Base-by-base conservation (phyloP, 306 rosid genomes). In the Vigna nakashimae region DNA sequence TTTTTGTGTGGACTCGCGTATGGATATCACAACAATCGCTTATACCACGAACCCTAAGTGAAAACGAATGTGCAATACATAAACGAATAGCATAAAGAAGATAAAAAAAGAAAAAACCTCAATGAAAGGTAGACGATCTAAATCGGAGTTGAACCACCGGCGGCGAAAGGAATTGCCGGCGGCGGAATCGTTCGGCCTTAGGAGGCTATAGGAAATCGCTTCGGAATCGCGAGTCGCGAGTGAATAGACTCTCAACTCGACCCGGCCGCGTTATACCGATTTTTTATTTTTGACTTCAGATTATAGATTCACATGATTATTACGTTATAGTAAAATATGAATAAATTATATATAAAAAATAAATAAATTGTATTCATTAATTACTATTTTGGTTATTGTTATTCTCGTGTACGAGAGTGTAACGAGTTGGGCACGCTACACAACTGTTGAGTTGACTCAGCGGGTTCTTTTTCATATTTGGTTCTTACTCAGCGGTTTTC, bases 211-310 rank as follows among this genome's bases (percentile, higher is more conserved):
- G 36, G 82, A 80, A 81, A 82, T 82, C 82, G 84, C 48, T 73
- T 59, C 52, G 82, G 91, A 88, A 86, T 90, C 83, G 89, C 68
- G 90, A 91, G 87, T 90, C 85, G 79, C 84, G 91, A 80, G 87
- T 87, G 86, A 36, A 81, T 82, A 62, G 90, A 81, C 83, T 80
- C 89, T 81, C 9, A 82, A 90, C 96, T 91, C 91, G 89, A 82
- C 96, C 91, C 93, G 91, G 82, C 60, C 83, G 90, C n/a, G 84
- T 85, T 85, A 51, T 80, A 76, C 77, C 80, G 38, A 72, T 77
- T 83, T 50, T 32, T 69, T 2, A 1, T 18, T 62, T 11, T 43
- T 20, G 5, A 4, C 1, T 49, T 64, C 6, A 4, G 2, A 13
- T 55, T 40, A 57, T 43, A 73, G 32, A 46, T 9, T 11, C 34